Conservation (phyloP, 2,329 filamentous ascomycete species). For the Trichoderma harzianum region DNA sequence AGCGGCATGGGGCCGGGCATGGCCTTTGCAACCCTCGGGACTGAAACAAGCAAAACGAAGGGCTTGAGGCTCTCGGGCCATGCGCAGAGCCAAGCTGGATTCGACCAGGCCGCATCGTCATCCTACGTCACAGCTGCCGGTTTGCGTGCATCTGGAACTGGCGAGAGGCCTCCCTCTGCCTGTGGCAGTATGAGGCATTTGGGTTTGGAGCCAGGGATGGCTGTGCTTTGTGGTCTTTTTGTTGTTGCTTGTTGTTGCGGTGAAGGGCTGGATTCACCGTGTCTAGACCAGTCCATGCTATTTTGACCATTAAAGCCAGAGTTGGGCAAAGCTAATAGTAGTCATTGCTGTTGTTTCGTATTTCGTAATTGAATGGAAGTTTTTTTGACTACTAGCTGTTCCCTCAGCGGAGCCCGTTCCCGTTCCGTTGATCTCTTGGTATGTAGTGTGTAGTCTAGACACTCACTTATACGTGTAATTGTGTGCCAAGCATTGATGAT, state of each 20-base stretch:
- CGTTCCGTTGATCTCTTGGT: not conserved
- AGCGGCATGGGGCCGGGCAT: not conserved
- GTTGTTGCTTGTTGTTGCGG: slow-evolving; percentile 1
- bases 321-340: not conserved
- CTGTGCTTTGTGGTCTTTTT: slow-evolving; percentile 7
- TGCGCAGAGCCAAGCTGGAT: not conserved
- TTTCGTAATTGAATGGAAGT: not conserved
- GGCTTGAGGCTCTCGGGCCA: slow-evolving; percentile 8
- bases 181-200: slow-evolving; percentile 18
- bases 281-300: slow-evolving; percentile 11
- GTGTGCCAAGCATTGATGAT: not conserved
- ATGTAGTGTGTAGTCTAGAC: not conserved
- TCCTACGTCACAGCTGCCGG: slow-evolving; percentile 17
- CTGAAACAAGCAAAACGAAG: not conserved
- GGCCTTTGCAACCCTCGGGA: not conserved
- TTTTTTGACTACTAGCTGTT: not conserved
- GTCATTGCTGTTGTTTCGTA: not conserved
- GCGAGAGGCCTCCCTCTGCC: slow-evolving; percentile 6
- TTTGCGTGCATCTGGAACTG: not conserved
- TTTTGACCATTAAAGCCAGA: not conserved
- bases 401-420: not conserved
- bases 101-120: slow-evolving; percentile 10
- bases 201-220: slow-evolving; percentile 12
- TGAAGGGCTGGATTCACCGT: slow-evolving; percentile 11
- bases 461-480: not conserved